Evolutionary conservation across 164 flowering plant species (phyloP), one percentile per base, ranked within the genome.

Genomic region (Echeveria elegans): DNA sequence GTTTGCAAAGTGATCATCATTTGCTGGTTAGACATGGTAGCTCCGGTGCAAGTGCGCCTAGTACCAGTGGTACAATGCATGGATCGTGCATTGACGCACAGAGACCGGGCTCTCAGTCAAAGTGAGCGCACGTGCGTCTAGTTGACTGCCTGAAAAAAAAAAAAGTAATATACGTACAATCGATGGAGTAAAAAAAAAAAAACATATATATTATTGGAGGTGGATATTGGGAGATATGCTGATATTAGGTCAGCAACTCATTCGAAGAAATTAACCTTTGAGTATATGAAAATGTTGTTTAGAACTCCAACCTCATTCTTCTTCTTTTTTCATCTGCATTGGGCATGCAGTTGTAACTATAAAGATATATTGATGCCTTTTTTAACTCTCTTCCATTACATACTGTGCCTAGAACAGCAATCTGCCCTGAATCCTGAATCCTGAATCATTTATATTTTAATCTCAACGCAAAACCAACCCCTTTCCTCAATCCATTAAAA

Each of bases 1-100:
- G 81, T 23, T 69, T 87, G 67, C 84, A 86, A 2, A 81, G 86
- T 26, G 88, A 86, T 2, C 23, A n/a, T n/a, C 56, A 40, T 23
- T 82, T 77, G 30, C 77, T 85, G 24, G 81, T 74, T 7, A 70
- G 92, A 63, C 85, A 84, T 11, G 70, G 37, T 18, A 67, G 50
- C 45, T 41, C 52, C 21, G 56, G 56, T 50, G 26, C 56, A 50
- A 6, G 52, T 47, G 52, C 45, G 8, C 15, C 37, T 34, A 34
- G 14, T 8, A 40, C 14, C 15, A 40, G 14, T 40, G 45, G 11
- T 11, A 14, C 45, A 18, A 2, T 47, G 23, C 52, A 47, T 47
- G 52, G 52, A 18, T 47, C 52, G 23, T 47, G 21, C 52, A 47
- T 21, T 47, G 23, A 47, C 11, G 5, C 52, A 47, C 52, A 47